Conservation (phyloP, 2,329 filamentous ascomycete species). For the Cyphellophora attinorum region DNA sequence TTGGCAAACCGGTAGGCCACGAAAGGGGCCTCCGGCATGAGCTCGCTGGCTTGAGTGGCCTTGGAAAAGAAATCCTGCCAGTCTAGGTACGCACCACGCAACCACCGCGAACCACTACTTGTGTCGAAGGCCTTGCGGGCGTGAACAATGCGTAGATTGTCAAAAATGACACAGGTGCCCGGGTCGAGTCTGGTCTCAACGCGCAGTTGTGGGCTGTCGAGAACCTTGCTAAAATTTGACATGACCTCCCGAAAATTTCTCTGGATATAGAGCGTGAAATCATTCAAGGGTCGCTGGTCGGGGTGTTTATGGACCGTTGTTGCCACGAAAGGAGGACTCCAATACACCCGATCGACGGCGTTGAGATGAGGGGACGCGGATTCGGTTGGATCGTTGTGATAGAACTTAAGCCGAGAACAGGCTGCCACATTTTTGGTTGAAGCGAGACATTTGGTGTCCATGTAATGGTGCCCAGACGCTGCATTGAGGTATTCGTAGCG, state of each 20-base stretch:
- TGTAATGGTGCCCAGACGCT: constrained; percentile 37
- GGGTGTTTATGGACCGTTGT: constrained; percentile 4
- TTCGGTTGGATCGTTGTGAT: neutral
- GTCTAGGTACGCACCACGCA: constrained; percentile 77
- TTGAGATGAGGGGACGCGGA: neutral
- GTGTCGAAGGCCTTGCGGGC: constrained; percentile 66
- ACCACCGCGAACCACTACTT: constrained; percentile 60
- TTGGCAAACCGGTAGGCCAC: too few relatives aligned
- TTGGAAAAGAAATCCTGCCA: constrained; percentile 46
- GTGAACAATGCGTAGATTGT: constrained; percentile 75
- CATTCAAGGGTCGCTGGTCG: constrained; percentile 22
- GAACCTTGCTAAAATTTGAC: constrained; percentile 46
- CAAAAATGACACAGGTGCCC: constrained; percentile 88
- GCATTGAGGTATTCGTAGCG: constrained; percentile 7
- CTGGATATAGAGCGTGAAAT: neutral
- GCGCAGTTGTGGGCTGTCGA: constrained; percentile 51
- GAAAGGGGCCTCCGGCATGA: constrained; percentile 7
- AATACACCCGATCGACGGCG: constrained; percentile 43
- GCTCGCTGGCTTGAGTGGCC: constrained; percentile 5
- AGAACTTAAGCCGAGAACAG: constrained; percentile 6
- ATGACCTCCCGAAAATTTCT: constrained; percentile 33
- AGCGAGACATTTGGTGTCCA: constrained; percentile 56
- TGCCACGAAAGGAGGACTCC: constrained; percentile 62
- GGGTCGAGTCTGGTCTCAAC: constrained; percentile 65
- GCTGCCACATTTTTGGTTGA: constrained; percentile 44